Evolutionary conservation across 345 rosid species (phyloP), one percentile per base, ranked within the genome.

Genomic region (Lepidium sativum): DNA sequence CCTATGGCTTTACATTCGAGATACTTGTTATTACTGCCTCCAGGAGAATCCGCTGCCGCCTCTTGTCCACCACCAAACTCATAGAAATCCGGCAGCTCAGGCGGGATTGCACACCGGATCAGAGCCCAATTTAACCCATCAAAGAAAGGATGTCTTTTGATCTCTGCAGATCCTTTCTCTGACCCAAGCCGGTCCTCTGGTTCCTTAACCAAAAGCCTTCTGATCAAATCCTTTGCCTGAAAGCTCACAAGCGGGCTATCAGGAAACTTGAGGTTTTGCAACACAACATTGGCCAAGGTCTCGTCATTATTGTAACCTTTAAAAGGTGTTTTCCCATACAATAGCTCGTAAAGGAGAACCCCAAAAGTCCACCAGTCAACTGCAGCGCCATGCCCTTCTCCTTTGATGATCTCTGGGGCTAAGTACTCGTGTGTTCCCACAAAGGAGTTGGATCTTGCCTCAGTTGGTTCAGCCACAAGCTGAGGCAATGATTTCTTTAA

Each of bases 321-420:
- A 63, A 92, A 92, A 6, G 98, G 97, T 8, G 98, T 89, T 78
- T 60, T 84, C 37, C 98, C 97, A 9, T 89, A 89, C 8, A 92
- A 69, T 47, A 92, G 97, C 81, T 89, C 98, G 23, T 83, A 89
- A 29, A 92, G 94, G 41, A 92, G 86, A 63, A 92, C 67, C 20
- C 98, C 98, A 9, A 87, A 87, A 4, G 97, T 92, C 98, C 98
- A 92, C 98, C 98, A 92, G 77, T 92, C 98, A 13, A 92, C 98
- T 1, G 98, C 97, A 7, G 98, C 98, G 10, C 98, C 98, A 10
- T 92, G 98, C 53, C 97, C 98, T 75, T 92, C 94, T 47, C 98
- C 98, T 82, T 86, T 92, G 63, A 92, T 89, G 60, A 92, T 92
- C 76, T 92, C 98, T 0, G 98, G 98, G 32, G 98, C 98, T 75